Evolutionary conservation across 768 basidiomycete genomes (phyloP), one percentile per base, ranked within the genome.

Genomic region (Mycena galericulata): DNA sequence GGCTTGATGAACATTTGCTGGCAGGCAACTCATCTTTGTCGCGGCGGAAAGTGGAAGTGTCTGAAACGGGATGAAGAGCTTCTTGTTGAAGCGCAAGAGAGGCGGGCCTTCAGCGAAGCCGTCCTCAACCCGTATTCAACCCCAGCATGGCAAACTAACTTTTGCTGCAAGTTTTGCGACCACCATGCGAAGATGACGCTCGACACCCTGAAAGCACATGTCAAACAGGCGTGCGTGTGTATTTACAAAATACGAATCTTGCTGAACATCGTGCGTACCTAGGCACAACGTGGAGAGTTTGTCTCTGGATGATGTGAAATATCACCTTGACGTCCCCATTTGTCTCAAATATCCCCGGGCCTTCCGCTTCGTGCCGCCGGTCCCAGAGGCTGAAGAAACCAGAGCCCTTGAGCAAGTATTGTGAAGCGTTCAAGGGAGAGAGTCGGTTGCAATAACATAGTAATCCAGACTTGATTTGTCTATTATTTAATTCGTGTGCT

Each of bases 151-250:
- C 56, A 50, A 1, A 38, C 22, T 3, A 2, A 12, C 5, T 59
- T 41, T 20, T 54, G 57, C 24, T 66, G 65, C 65, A 60, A 46
- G 24, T 27, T 45, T 9, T 66, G 65, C 43, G 65, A 54, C 43
- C 6, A 22, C 18, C 14, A 15, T 26, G 11, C 20, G 4, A 59
- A 45, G 49, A 45, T n/a, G 50, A 22, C 20, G 3, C 10, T 22
- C 8, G 1, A 3, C 17, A 27, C 15, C 2, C 5, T 66, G 30
- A 54, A 45, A 30, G 24, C 5, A 0, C 65, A 66, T 53, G 47
- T 59, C 32, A 4, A n/a, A 20, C 36, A 41, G 45, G 50, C 30
- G 65, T 66, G 47, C 47, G 65, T 66, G 45, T 3, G 2, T 46
- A 14, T 46, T 3, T 29, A 20, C 12, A 10, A 36, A n/a, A 4